Conservation (phyloP, 2,329 filamentous ascomycete species). For the Colletotrichum sp. region DNA sequence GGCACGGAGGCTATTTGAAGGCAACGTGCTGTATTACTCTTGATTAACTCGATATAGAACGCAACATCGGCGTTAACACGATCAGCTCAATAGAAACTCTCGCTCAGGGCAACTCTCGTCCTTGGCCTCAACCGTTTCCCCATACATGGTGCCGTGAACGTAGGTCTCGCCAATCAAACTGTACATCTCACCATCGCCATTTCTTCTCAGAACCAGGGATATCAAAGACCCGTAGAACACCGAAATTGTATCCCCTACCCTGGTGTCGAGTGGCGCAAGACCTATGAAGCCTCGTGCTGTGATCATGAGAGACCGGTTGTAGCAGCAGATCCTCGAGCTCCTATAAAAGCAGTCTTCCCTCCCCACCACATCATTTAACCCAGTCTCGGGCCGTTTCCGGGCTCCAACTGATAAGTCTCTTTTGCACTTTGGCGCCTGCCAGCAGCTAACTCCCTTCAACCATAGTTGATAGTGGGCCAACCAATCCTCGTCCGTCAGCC, state of each 20-base stretch:
- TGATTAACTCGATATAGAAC: background rate
- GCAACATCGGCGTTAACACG: background rate
- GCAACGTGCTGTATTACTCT: constrained; percentile 31
- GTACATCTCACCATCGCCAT: background rate
- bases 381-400: background rate
- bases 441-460: background rate
- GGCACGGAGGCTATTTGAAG: constrained; percentile 35
- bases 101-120: background rate
- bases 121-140: background rate
- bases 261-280: background rate
- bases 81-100: background rate
- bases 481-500: background rate
- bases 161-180: background rate
- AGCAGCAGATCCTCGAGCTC: background rate
- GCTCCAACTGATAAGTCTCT: background rate
- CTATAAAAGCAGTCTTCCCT: background rate
- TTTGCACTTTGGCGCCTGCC: background rate
- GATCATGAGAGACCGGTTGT: background rate
- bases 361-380: background rate
- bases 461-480: background rate
- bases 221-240: background rate
- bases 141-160: background rate
- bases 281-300: background rate
- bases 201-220: background rate
- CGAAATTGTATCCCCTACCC: background rate